These are phyloP conservation scores for Metschnikowia gelsemii DNA, from an alignment of 805 yeast species.

Conservation along the genomic window DNA sequence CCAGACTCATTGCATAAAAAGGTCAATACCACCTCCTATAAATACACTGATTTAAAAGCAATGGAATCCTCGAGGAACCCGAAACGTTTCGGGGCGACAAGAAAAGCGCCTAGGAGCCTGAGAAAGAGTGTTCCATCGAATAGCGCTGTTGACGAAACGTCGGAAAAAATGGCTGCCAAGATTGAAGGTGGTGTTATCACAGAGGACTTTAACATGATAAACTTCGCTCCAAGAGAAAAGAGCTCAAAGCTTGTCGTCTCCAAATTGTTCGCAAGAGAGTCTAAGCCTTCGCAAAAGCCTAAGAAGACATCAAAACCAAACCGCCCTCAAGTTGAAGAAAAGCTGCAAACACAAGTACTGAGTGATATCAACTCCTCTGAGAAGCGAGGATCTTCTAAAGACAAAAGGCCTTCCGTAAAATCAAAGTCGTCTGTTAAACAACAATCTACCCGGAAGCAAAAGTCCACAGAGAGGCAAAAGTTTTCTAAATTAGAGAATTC, in stretches of 20 bases:
- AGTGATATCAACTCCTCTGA: background rate
- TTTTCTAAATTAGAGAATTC: background rate
- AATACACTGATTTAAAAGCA: slow-evolving; percentile 11
- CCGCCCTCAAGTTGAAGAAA: background rate
- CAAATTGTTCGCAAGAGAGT: slow-evolving; percentile 9
- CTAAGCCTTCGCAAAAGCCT: slow-evolving; percentile 1
- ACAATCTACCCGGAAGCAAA: slow-evolving; percentile 1
- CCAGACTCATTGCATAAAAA: slow-evolving; percentile 14
- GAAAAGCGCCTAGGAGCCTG: background rate
- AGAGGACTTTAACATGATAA: slow-evolving; percentile 20
- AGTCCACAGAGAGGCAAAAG: background rate
- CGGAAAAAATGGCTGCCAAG: background rate
- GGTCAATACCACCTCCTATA: slow-evolving; percentile 19
- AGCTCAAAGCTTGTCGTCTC: slow-evolving; percentile 13
- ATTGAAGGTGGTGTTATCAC: slow-evolving; percentile 14
- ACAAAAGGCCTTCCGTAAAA: background rate
- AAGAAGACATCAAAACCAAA: background rate
- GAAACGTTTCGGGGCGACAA: slow-evolving; percentile 1
- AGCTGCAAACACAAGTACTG: background rate
- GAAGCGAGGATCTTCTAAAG: background rate
- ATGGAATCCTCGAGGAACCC: background rate
- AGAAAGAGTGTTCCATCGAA: background rate
- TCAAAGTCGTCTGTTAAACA: background rate
- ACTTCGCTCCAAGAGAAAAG: slow-evolving; percentile 17
- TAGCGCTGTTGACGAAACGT: background rate